A percentile compares a stretch with the other conserved stretches of the same genome.
phyloP scores from a whole-genome alignment of 106 monocot species.

The Dactylorhiza incarnata region DNA sequence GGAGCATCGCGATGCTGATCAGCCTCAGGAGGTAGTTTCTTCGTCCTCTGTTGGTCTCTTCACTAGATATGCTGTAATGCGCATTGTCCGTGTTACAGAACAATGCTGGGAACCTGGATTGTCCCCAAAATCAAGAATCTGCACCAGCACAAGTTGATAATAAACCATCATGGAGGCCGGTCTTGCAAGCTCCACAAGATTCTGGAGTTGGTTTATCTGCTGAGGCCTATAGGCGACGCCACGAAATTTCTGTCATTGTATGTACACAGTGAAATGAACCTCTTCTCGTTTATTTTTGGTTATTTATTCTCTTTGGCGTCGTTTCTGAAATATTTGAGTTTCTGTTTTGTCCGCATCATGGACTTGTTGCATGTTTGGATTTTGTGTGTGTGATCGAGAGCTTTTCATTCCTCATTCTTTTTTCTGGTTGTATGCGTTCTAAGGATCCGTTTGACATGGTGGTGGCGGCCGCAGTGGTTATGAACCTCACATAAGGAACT shows the following conservation, averaged over 20 bases:
- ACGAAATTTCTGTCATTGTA: slow-evolving; percentile 73
- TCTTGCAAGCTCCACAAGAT: slow-evolving; percentile 9
- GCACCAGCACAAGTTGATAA: slow-evolving; percentile 11
- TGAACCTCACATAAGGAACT: no score
- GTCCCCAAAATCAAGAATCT: slow-evolving; percentile 6
- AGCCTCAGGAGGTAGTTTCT: not conserved
- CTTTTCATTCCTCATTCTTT: not conserved
- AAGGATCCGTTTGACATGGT: no score
- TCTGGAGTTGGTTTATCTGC: slow-evolving; percentile 21
- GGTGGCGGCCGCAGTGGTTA: no score
- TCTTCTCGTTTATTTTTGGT: not conserved
- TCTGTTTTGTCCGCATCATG: not conserved
- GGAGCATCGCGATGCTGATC: not conserved
- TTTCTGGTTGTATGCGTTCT: not conserved
- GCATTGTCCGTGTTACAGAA: not conserved
- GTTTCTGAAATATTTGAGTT: not conserved
- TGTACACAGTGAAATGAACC: slow-evolving; percentile 9
- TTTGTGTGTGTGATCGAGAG: not conserved
- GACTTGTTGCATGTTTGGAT: not conserved
- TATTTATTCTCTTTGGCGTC: not conserved
- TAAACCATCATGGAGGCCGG: slow-evolving; percentile 7
- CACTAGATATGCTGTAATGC: slow-evolving; percentile 7
- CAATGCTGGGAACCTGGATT: not conserved
- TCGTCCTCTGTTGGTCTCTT: not conserved
- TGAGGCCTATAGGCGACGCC: slow-evolving; percentile 65